Evolutionary conservation across 2,329 filamentous ascomycete species (phyloP), one percentile per base, ranked within the genome.

Genomic region (Fusarium zealandicum): DNA sequence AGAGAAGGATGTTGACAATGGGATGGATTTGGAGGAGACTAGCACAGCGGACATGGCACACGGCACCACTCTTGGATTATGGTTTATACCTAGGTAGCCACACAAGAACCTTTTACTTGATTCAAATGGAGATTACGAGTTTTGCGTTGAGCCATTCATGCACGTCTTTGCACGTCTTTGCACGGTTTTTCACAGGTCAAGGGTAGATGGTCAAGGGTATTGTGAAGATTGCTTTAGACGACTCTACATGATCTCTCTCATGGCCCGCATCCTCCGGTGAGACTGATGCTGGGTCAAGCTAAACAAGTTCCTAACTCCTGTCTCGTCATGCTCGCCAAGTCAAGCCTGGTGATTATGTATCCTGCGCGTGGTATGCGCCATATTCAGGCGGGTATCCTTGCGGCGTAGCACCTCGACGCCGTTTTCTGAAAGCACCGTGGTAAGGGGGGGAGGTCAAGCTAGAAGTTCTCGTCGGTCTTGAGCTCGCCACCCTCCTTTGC

Each of bases 311-410:
- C 36, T 33, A 33, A 31, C 18, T 22, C 37, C 28, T 45, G 40
- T 31, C 31, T 38, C 28, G 33, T 37, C 30, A 30, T 46, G 17
- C 36, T 12, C 22, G 33, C 35, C 43, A 22, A 51, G 32, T 40
- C 43, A n/a, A n/a, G 33, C 33, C 3, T 41, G 16, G 30, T 51
- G 25, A 49, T 30, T 18, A 35, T 61, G 30, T 47, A 28, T 51
- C 30, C 33, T 51, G 49, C 44, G 41, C 20, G n/a, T 41, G 16
- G 42, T 46, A 14, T 41, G 28, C 31, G 42, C 42, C 57, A 49
- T 47, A 18, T 62, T 38, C 49, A 62, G 42, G 30, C 28, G 53
- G 58, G 58, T 59, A 62, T 61, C 54, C 58, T 62, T 62, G 44
- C 58, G 37, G 62, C 57, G 36, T 31, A 36, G 57, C 57, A 39